A percentile compares a stretch with the other conserved stretches of the same genome.
Conservation (phyloP, 345 rosid genomes). For the Orychophragmus violaceus region DNA sequence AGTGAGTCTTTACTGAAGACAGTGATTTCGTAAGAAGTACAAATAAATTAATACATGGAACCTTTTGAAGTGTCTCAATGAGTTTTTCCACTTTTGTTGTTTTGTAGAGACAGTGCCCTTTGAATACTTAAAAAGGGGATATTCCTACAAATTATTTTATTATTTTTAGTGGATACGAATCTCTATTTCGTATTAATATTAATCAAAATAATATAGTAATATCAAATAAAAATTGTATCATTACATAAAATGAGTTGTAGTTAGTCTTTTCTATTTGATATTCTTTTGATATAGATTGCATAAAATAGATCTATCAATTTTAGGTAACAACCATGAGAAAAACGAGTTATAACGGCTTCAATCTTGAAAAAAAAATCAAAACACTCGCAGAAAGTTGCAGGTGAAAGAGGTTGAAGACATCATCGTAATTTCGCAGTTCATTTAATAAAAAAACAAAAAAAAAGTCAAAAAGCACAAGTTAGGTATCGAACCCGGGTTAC, state of each 20-base stretch:
- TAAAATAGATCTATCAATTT: too few species aligned
- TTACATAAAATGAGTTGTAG: background rate
- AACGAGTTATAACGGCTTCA: too few species aligned
- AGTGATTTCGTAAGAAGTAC: slow-evolving; percentile 6
- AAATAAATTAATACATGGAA: slow-evolving; percentile 7
- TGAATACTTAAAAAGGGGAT: slow-evolving; percentile 20
- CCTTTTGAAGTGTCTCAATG: slow-evolving; percentile 19
- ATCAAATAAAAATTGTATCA: background rate
- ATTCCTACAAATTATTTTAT: slow-evolving; percentile 8
- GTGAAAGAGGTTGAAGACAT: too few species aligned
- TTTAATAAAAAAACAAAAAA: too few species aligned
- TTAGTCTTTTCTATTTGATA: too few species aligned
- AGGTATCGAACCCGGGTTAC: too few species aligned
- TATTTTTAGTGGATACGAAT: slow-evolving; percentile 22
- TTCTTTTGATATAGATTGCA: too few species aligned
- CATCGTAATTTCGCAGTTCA: too few species aligned
- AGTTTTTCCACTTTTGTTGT: slow-evolving; percentile 17
- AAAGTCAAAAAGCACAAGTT: too few species aligned
- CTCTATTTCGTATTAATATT: background rate
- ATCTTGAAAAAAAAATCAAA: too few species aligned
- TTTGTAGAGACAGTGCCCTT: slow-evolving; percentile 29
- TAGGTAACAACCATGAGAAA: too few species aligned
- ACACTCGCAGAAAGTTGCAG: too few species aligned
- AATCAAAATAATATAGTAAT: background rate
- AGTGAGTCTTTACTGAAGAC: background rate